phyloP scores from a whole-genome alignment of 345 rosid species.

The Populus alba region DNA sequence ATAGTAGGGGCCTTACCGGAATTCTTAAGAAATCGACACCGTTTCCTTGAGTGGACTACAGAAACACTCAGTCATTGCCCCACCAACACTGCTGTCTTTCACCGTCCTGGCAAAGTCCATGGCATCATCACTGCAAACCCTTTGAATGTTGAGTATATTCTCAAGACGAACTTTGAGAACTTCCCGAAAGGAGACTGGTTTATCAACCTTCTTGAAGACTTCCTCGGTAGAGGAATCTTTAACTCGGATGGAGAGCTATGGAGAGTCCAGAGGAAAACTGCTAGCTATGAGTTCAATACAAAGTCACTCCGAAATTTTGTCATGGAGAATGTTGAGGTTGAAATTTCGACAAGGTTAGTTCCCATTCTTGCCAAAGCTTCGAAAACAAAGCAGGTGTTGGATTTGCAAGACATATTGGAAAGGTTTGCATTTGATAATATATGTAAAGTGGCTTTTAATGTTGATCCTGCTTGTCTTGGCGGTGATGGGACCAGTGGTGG shows the following conservation, averaged over 20 bases:
- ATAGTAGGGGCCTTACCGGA: constrained; percentile 36
- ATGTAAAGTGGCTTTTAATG: constrained; percentile 29
- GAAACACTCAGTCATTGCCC: constrained; percentile 31
- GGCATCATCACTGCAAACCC: constrained; percentile 45
- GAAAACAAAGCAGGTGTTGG: constrained; percentile 12
- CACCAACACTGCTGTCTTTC: constrained; percentile 21
- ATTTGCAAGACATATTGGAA: constrained; percentile 23
- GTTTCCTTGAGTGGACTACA: constrained; percentile 42
- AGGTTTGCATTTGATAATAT: constrained; percentile 31
- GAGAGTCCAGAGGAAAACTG: constrained; percentile 42
- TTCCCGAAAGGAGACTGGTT: constrained; percentile 40
- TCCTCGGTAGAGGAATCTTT: constrained; percentile 48
- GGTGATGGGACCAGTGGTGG: constrained; percentile 4
- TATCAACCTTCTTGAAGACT: constrained; percentile 28
- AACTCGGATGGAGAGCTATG: constrained; percentile 44
- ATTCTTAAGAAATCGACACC: constrained; percentile 38
- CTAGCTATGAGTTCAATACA: constrained; percentile 47
- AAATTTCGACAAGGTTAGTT: constrained; percentile 27
- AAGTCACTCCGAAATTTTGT: constrained; percentile 37
- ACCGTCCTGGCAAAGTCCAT: constrained; percentile 24
- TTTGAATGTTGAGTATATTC: constrained; percentile 34
- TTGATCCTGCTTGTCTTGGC: constrained; percentile 17
- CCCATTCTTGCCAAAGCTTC: constrained; percentile 28
- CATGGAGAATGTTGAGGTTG: constrained; percentile 31
- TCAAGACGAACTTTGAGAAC: constrained; percentile 42